Base-by-base conservation (phyloP, 1,284 basidiomycete species). In the Cutaneotrichosporon spelunceum region DNA sequence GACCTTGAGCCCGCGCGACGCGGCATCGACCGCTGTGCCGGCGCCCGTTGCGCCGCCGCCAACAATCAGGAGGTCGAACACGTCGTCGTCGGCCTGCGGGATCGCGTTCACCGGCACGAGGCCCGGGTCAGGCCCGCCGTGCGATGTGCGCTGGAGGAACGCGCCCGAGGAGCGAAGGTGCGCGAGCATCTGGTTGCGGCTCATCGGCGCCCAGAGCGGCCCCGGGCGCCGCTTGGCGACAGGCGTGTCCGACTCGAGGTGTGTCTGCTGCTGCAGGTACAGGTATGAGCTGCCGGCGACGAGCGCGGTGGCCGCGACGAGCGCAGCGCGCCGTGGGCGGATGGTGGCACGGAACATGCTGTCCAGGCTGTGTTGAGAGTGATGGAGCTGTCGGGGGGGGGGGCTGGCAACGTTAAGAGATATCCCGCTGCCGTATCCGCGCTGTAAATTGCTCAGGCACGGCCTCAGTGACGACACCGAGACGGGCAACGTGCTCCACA, bases 1-100 rank as follows among this genome's bases (percentile, higher is more conserved):
- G 23, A 98, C 93, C 74, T 87, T 91, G 64, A 99, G 83, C 0
- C 95, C 94, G 60, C 95, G 83, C 70, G 87, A 91, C 13, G 90
- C 93, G 33, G 95, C 95, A 78, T 99, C 95, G 27, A 98, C 84
- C 5, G 93, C 94, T 7, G 93, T 88, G 60, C 95, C 95, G 1
- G 93, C 88, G 49, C 95, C 94, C 0, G 93, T 97, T 2, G 95
- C 95, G 45, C 95, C 94, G 61, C 83, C 84, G 54, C 94, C 94
- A 24, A 95, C 90, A 57, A 97, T 86, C 65, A 97, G 81, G 45
- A 96, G 82, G 65, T 97, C 79, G 75, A 92, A 92, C 65, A 90
- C 89, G 68, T 86, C 84, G 14, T 85, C 83, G 47, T 67, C 70
- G 23, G 70, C 70, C 27, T 44, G 6, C 8, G 34, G 14, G 23